phyloP scores from a whole-genome alignment of 1,284 basidiomycete species.

The Cutaneotrichosporon sp. region DNA sequence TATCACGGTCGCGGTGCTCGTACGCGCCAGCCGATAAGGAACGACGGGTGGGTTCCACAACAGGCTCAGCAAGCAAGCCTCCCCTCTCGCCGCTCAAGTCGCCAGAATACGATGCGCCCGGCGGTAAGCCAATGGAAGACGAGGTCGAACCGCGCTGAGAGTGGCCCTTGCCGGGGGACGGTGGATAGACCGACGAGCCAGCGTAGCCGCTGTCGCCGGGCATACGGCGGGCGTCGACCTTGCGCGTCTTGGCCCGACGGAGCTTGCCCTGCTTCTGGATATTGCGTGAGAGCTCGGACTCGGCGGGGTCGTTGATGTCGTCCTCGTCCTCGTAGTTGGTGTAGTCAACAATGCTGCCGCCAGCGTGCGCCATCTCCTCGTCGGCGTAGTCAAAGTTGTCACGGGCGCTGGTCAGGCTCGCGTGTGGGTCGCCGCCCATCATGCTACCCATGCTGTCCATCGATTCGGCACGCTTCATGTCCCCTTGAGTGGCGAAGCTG shows the following conservation, averaged over 20 bases:
- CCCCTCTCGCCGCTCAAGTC: neutral
- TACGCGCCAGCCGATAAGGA: neutral
- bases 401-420: constrained; percentile 43
- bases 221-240: neutral
- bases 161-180: neutral
- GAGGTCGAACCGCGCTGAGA: neutral
- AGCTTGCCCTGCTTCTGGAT: constrained; percentile 69
- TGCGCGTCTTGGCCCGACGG: constrained; percentile 61
- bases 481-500: constrained; percentile 43
- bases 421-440: constrained; percentile 6
- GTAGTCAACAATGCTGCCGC: constrained; percentile 58
- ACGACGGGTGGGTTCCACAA: neutral
- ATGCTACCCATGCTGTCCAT: constrained; percentile 42
- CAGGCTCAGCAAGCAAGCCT: neutral
- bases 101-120: neutral
- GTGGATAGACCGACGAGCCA: constrained; percentile 9
- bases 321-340: constrained; percentile 82
- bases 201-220: neutral
- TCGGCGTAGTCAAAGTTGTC: constrained; percentile 55
- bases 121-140: neutral
- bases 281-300: constrained; percentile 62
- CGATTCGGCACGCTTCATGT: constrained; percentile 41
- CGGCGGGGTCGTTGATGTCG: constrained; percentile 67
- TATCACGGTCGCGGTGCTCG: neutral
- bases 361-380: constrained; percentile 21